phyloP scores from a whole-genome alignment of 1,284 basidiomycete genomes.

The Cryptococcus jaspeensis region DNA sequence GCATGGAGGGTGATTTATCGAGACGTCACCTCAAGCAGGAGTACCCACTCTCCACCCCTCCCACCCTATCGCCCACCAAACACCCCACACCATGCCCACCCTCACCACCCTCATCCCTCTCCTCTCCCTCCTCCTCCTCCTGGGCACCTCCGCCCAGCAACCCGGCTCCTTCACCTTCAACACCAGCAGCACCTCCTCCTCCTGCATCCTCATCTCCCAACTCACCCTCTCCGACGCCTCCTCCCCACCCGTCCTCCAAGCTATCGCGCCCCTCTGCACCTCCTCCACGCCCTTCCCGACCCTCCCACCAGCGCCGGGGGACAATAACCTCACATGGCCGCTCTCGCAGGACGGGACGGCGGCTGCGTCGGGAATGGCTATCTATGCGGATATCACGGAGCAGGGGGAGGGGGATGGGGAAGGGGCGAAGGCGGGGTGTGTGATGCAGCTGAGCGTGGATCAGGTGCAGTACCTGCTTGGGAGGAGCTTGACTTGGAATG shows the following conservation, averaged over 20 bases:
- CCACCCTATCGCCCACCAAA: no score
- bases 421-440: constrained; percentile 2
- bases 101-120: neutral
- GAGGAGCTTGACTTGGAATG: constrained; percentile 4
- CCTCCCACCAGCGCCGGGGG: neutral
- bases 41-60: no score
- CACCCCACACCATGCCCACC: constrained; percentile 1
- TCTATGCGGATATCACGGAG: constrained; percentile 3
- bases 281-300: neutral
- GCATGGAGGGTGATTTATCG: no score
- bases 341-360: neutral
- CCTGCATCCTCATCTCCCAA: constrained; percentile 5
- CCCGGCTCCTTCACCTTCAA: constrained; percentile 7
- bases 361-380: constrained; percentile 1
- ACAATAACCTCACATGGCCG: neutral
- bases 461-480: constrained; percentile 10
- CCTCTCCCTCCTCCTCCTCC: neutral
- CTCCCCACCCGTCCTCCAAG: neutral
- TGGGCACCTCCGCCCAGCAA: neutral
- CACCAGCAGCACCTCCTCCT: neutral
- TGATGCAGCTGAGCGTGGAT: constrained; percentile 6
- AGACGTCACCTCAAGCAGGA: no score
- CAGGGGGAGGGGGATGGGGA: neutral
- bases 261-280: constrained; percentile 3
- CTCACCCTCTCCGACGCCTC: neutral